These are phyloP conservation scores for Teratosphaeria epicoccoides DNA, from an alignment of 2,329 filamentous ascomycete species.

Conservation along the genomic window DNA sequence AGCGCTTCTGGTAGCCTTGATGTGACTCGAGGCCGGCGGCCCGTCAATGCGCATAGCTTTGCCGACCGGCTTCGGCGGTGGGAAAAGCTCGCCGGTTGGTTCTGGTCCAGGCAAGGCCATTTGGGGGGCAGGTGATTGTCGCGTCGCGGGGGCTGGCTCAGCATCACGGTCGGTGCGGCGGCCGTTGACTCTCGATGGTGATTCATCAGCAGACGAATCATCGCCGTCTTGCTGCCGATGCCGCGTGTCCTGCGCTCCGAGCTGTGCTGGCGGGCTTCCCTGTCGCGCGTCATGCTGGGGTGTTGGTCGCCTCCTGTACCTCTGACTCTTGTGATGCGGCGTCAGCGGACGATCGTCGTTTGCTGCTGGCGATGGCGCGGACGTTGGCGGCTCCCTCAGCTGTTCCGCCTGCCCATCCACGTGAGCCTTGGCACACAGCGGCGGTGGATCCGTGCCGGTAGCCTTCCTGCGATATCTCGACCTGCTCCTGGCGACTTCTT, in stretches of 20 bases:
- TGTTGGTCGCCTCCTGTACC: background rate
- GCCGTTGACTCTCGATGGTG: background rate
- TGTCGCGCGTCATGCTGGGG: background rate
- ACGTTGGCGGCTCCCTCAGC: constrained; percentile 6
- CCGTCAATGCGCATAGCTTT: constrained; percentile 13
- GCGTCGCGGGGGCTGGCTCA: background rate
- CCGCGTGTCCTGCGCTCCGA: constrained; percentile 1
- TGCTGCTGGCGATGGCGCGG: constrained; percentile 7
- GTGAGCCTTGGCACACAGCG: constrained; percentile 5
- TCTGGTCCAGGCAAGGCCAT: constrained; percentile 2
- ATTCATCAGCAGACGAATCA: background rate
- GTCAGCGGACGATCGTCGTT: background rate
- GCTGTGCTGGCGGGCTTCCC: background rate
- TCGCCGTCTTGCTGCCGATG: background rate
- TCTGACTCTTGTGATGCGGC: background rate
- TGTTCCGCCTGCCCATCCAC: constrained; percentile 3
- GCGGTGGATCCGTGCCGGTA: constrained; percentile 1
- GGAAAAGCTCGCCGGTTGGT: constrained; percentile 21
- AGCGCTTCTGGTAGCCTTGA: constrained; percentile 23
- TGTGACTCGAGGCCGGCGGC: constrained; percentile 21
- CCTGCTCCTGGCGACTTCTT: constrained; percentile 17
- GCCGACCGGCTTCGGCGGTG: constrained; percentile 10
- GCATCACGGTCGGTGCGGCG: background rate
- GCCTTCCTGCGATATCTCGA: constrained; percentile 24
- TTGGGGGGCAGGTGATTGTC: background rate